Percentiles rank a stretch among this genome's conserved stretches.
Conservation (phyloP, 108 stramenopile genomes). For the Conticribra guillardii region DNA sequence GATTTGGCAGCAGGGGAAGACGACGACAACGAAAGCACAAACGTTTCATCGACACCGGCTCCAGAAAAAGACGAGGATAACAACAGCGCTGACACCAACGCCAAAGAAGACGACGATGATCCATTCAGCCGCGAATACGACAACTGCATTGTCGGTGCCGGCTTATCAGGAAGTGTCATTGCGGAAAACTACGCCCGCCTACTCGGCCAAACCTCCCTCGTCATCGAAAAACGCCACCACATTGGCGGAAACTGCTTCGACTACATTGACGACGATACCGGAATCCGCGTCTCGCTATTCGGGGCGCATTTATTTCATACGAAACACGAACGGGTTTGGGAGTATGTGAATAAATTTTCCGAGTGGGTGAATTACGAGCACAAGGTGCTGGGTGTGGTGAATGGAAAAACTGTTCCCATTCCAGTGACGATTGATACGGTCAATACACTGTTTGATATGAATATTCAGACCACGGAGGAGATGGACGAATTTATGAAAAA, state of each 20-base stretch:
- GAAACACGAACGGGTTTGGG: conserved; percentile 66
- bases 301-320: conserved; percentile 87
- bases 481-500: conserved; percentile 77
- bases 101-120: too few species aligned
- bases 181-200: conserved; percentile 75
- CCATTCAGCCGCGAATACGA: conserved; percentile 57
- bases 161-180: conserved; percentile 75
- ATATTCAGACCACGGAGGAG: conserved; percentile 60
- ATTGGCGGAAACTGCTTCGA: conserved; percentile 90
- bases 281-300: conserved; percentile 60
- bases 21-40: too few species aligned
- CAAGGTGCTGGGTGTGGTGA: conserved; percentile 61
- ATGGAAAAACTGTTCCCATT: conserved; percentile 76
- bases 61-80: too few species aligned
- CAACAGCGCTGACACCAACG: too few species aligned
- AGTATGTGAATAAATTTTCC: conserved; percentile 66
- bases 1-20: too few species aligned
- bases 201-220: conserved; percentile 54
- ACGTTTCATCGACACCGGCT: too few species aligned
- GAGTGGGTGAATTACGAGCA: conserved; percentile 82
- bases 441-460: conserved; percentile 71
- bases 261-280: conserved; percentile 68
- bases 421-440: conserved; percentile 89
- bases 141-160: conserved; percentile 79
- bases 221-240: conserved; percentile 76